A percentile compares a stretch with the other conserved stretches of the same genome.
These are phyloP conservation scores for Microstegium vimineum DNA, from an alignment of 176 grass and related monocot species.

Conservation along the genomic window DNA sequence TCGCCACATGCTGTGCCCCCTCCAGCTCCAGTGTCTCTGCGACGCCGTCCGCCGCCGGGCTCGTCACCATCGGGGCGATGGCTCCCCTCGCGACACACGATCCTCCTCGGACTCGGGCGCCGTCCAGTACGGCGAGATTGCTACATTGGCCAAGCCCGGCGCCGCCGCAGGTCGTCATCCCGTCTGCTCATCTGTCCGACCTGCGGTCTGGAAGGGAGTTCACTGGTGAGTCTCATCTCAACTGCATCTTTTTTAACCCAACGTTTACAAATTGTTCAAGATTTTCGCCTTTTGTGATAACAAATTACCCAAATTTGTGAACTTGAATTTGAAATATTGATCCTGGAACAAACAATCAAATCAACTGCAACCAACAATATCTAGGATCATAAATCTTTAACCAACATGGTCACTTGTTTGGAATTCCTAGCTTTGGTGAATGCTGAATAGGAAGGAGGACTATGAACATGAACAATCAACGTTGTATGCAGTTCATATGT, in stretches of 20 bases:
- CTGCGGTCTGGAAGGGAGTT: too few relatives aligned
- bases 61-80: not conserved
- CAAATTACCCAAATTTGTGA: not conserved
- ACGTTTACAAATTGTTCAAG: not conserved
- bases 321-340: not conserved
- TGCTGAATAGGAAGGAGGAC: not conserved
- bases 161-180: slow-evolving; percentile 1
- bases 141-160: not conserved
- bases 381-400: not conserved
- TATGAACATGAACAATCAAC: not conserved
- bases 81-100: not conserved
- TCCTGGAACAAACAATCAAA: not conserved
- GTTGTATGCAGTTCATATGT: not conserved
- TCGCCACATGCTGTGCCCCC: slow-evolving; percentile 2
- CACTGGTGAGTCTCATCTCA: not conserved
- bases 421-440: not conserved
- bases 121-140: slow-evolving; percentile 14
- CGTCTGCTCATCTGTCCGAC: not conserved
- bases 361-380: not conserved
- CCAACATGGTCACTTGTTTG: not conserved
- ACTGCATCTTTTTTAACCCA: not conserved
- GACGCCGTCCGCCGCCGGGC: not conserved
- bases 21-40: slow-evolving; percentile 25
- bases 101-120: not conserved
- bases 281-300: not conserved